Percentiles rank a stretch among this genome's conserved stretches.
Evolutionary conservation across 768 basidiomycete genomes (phyloP).

Genomic region (Pholiota molesta): DNA sequence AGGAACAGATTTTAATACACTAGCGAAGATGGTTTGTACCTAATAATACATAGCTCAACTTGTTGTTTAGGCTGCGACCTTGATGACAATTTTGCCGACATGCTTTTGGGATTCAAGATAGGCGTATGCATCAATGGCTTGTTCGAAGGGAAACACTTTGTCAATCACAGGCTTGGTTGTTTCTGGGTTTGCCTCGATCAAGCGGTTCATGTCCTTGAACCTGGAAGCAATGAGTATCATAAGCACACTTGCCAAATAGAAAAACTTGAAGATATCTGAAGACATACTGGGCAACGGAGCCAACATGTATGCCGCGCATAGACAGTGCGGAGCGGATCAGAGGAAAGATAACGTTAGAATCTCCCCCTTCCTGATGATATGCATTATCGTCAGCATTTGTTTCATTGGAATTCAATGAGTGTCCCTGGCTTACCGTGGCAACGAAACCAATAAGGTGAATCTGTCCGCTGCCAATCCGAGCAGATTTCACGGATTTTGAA

Average conservation of each 20-base stretch:
- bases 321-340: conserved; percentile 42
- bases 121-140: conserved; percentile 53
- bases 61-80: conserved; percentile 30
- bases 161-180: conserved; percentile 54
- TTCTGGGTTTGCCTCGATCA: conserved; percentile 43
- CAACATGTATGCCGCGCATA: conserved; percentile 57
- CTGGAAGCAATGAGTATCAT: conserved; percentile 25
- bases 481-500: conserved; percentile 40
- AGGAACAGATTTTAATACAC: no score
- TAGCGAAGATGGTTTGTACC: no score
- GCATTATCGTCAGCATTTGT: not conserved
- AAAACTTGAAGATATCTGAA: not conserved
- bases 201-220: conserved; percentile 55
- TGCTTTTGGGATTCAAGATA: conserved; percentile 59
- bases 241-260: not conserved
- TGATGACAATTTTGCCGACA: conserved; percentile 65
- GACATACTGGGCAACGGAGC: conserved; percentile 56
- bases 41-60: not conserved
- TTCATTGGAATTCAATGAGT: not conserved
- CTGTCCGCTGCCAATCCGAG: conserved; percentile 40
- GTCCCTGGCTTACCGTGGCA: conserved; percentile 32
- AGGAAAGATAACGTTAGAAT: conserved; percentile 31
- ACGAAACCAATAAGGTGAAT: conserved; percentile 56
- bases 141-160: conserved; percentile 61
- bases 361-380: conserved; percentile 23